Conservation (phyloP, 345 rosid genomes). For the Boechera retrofracta region DNA sequence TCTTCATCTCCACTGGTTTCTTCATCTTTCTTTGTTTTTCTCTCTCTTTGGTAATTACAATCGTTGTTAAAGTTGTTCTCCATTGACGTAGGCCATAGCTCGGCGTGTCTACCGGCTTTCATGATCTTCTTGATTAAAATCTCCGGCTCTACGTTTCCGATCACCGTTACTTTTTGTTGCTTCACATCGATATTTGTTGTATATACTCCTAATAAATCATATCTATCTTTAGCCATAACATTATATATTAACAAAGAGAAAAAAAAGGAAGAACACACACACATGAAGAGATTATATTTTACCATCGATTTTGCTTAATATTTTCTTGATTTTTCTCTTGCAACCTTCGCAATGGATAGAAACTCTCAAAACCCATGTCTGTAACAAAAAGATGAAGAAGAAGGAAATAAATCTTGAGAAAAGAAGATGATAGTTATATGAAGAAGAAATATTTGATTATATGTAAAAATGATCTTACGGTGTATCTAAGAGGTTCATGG, state of each 20-base stretch:
- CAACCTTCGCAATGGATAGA: conserved; percentile 92
- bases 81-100: conserved; percentile 62
- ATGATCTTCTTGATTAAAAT: conserved; percentile 69
- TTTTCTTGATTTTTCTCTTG: conserved; percentile 77
- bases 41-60: conserved; percentile 48
- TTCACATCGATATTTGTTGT: conserved; percentile 61
- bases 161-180: conserved; percentile 79
- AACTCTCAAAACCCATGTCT: conserved; percentile 77
- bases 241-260: background rate
- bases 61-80: conserved; percentile 35
- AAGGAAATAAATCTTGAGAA: background rate
- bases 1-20: conserved; percentile 52
- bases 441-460: background rate
- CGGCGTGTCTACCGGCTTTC: conserved; percentile 79
- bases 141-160: conserved; percentile 64
- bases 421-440: background rate
- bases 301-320: conserved; percentile 77
- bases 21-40: conserved; percentile 48
- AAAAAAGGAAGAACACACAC: background rate
- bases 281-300: conserved; percentile 10
- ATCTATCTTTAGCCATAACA: background rate
- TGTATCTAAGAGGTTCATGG: conserved; percentile 61
- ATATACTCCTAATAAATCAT: conserved; percentile 64
- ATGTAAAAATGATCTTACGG: conserved; percentile 49
- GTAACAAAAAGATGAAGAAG: background rate